Percentiles rank a stretch among this genome's conserved stretches.
Evolutionary conservation across 2,329 filamentous ascomycete genomes (phyloP).

Genomic region (Aspergillus tamarii): DNA sequence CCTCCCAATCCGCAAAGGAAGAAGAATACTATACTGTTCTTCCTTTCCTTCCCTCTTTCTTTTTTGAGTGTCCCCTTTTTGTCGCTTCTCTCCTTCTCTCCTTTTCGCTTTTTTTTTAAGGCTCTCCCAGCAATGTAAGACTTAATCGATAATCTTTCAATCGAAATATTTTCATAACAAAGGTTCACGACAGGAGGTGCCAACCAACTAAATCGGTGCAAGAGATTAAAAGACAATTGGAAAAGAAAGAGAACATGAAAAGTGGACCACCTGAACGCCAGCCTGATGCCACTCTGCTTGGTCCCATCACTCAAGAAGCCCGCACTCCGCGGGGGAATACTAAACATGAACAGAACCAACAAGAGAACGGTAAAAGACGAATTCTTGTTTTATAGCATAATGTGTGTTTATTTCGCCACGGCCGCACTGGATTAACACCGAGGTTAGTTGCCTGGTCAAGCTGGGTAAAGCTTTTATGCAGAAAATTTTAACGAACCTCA

Average conservation of each 20-base stretch:
- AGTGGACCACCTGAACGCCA: slow-evolving; percentile 45
- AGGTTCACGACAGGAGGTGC: slow-evolving; percentile 6
- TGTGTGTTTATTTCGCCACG: slow-evolving; percentile 51
- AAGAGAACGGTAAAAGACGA: slow-evolving; percentile 36
- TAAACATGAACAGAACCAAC: slow-evolving; percentile 38
- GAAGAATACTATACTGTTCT: slow-evolving; percentile 1
- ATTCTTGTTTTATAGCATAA: slow-evolving; percentile 23
- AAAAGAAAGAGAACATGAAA: slow-evolving; percentile 29
- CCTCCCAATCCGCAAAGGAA: slow-evolving; percentile 1
- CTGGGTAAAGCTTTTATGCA: not conserved
- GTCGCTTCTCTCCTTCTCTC: slow-evolving; percentile 2
- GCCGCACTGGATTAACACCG: slow-evolving; percentile 41
- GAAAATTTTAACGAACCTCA: slow-evolving; percentile 55
- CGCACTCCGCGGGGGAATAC: slow-evolving; percentile 30
- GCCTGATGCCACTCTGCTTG: slow-evolving; percentile 46
- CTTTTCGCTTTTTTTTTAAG: not conserved
- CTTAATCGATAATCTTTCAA: slow-evolving; percentile 3
- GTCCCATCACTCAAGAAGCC: slow-evolving; percentile 37
- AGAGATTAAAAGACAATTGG: slow-evolving; percentile 24
- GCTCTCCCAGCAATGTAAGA: not conserved
- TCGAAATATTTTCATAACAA: slow-evolving; percentile 4
- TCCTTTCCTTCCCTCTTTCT: not conserved
- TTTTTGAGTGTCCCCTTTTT: not conserved
- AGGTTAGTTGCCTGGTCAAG: slow-evolving; percentile 6
- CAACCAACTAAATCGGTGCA: slow-evolving; percentile 9